Base-by-base conservation (phyloP, 2,329 filamentous ascomycete genomes). In the Exutisphaerella laricina region DNA sequence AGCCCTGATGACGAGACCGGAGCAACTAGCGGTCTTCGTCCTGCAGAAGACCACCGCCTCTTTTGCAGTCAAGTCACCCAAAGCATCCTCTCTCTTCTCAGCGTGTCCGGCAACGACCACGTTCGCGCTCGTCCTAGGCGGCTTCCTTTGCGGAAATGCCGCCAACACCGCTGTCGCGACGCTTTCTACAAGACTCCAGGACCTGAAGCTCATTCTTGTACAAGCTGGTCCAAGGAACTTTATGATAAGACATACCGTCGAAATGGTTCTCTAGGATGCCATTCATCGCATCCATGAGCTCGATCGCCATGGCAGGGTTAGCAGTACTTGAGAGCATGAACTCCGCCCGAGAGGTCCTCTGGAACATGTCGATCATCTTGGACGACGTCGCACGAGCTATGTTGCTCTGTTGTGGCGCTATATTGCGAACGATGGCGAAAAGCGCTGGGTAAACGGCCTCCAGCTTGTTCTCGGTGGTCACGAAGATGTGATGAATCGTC, bases 401-500 rank as follows among this genome's bases (percentile, higher is more conserved):
- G 16, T 84, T 79, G 58, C 92, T 80, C 4, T 92, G 71, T 60
- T 94, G 86, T 12, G 92, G 84, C 8, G 89, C 82, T 50, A 96
- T 82, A 58, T 98, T 98, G 65, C 92, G 92, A 58, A 98, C 84
- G 33, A 97, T 86, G 0, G 90, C 88, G 32, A 98, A 69, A 3
- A 98, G 73, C 1, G 92, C 88, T 12, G 90, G 89, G 60, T 97
- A 97, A 22, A 97, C 85, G 9, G 88, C 87, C 20, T 40, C 38
- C n/a, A 40, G 18, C 6, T 23, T 23, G 17, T 88, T 88, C 67
- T 95, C 90, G 59, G 88, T 94, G 4, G 82, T 84, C 0, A 88
- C 92, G 58, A 97, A 94, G 49, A 98, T 77, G 21, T 78, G 87
- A 62, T 95, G 94, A 48, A 97, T 89, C 5, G 89, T 94, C 80